Evolutionary conservation across 2,329 filamentous ascomycete genomes (phyloP).

Genomic region (Paecilomyces fulvus): DNA sequence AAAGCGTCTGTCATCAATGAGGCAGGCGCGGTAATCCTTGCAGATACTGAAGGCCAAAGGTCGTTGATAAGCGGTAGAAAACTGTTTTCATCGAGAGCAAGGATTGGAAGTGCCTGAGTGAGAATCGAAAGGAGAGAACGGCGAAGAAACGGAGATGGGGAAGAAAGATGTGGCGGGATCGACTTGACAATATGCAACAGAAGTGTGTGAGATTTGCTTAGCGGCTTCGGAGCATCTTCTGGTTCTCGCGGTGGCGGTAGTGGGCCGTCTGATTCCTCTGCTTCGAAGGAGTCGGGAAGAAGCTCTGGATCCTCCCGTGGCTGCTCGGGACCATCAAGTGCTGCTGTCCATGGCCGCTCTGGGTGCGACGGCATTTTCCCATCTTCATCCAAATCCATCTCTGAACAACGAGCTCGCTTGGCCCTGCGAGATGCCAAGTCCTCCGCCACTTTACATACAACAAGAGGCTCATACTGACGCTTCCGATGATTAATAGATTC

Average conservation of each 20-base stretch:
- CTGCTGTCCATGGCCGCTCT: constrained; percentile 22
- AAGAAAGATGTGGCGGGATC: constrained; percentile 85
- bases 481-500: constrained; percentile 20
- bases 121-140: constrained; percentile 71
- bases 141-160: constrained; percentile 69
- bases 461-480: constrained; percentile 19
- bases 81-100: constrained; percentile 68
- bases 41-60: constrained; percentile 71
- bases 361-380: constrained; percentile 20
- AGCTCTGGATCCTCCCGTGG: constrained; percentile 19
- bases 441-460: constrained; percentile 23
- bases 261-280: constrained; percentile 26
- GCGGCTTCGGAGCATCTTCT: constrained; percentile 50
- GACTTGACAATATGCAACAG: constrained; percentile 73
- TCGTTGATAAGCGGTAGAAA: constrained; percentile 86
- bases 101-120: constrained; percentile 59
- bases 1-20: constrained; percentile 11
- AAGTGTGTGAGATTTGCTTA: constrained; percentile 69
- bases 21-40: constrained; percentile 15
- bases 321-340: constrained; percentile 16
- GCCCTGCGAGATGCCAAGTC: constrained; percentile 26
- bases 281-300: constrained; percentile 24
- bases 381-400: constrained; percentile 15
- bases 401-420: constrained; percentile 16
- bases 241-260: constrained; percentile 37